phyloP scores from a whole-genome alignment of 106 monocot species.

The Dendrobium huoshanense region DNA sequence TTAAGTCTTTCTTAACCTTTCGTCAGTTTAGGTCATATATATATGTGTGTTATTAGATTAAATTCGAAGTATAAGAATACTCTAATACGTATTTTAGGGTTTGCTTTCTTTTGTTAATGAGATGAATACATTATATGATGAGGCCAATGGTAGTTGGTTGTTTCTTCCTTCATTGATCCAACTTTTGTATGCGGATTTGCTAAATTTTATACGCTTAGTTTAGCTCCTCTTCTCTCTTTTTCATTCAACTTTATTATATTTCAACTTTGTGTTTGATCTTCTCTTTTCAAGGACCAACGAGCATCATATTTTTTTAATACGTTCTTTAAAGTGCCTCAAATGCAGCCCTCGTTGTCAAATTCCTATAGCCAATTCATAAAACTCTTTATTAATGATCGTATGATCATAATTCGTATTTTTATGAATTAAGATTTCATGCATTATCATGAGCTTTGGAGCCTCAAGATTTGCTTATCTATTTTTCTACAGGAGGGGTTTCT shows the following conservation, averaged over 20 bases:
- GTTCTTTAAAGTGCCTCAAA: neutral
- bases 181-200: neutral
- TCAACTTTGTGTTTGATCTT: neutral
- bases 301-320: neutral
- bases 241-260: neutral
- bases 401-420: too few species aligned
- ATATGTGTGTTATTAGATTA: too few species aligned
- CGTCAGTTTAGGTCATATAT: neutral
- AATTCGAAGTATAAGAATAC: neutral
- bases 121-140: neutral
- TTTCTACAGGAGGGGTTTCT: too few species aligned
- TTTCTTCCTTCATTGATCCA: neutral
- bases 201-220: neutral
- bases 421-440: too few species aligned
- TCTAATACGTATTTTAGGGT: neutral
- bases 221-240: neutral
- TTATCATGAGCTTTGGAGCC: too few species aligned
- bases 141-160: neutral
- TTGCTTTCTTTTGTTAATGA: neutral
- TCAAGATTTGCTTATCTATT: too few species aligned
- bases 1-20: neutral
- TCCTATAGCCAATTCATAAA: too few species aligned
- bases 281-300: neutral
- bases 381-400: too few species aligned
- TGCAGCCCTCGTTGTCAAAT: too few species aligned